These are phyloP conservation scores for Auriscalpium microsporum DNA, from an alignment of 768 basidiomycete species.

Conservation along the genomic window DNA sequence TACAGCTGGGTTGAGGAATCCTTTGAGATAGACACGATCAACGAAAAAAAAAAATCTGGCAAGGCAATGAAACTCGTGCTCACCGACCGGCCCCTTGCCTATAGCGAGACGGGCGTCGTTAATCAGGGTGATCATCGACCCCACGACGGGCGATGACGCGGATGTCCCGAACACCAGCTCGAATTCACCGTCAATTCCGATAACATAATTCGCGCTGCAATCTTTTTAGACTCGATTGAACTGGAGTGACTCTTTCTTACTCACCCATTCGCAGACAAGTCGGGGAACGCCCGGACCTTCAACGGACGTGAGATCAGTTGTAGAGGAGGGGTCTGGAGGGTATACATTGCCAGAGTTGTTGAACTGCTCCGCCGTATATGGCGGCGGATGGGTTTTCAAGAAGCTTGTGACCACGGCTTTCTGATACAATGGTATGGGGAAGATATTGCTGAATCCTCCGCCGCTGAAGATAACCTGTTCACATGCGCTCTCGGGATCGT, in stretches of 20 bases:
- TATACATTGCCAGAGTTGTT: constrained; percentile 26
- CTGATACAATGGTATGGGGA: constrained; percentile 30
- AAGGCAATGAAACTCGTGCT: not conserved
- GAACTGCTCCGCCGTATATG: constrained; percentile 25
- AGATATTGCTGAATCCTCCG: constrained; percentile 35
- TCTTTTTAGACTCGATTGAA: not conserved
- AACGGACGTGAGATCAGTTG: not conserved
- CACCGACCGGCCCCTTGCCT: constrained; percentile 27
- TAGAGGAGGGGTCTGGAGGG: too few relatives aligned
- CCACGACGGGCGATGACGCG: constrained; percentile 28
- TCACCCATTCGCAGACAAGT: constrained; percentile 27
- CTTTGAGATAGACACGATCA: not conserved
- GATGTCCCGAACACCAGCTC: constrained; percentile 28
- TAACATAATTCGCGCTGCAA: constrained; percentile 24
- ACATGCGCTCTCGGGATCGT: constrained; percentile 30
- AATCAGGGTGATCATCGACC: constrained; percentile 27
- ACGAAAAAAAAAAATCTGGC: not conserved
- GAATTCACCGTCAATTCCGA: constrained; percentile 24
- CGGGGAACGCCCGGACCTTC: constrained; percentile 23
- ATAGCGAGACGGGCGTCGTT: constrained; percentile 29
- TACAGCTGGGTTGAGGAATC: constrained; percentile 59
- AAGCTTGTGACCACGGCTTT: constrained; percentile 20
- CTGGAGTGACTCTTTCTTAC: not conserved
- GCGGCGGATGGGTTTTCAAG: constrained; percentile 25
- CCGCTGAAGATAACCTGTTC: constrained; percentile 30